Conservation (phyloP, 768 basidiomycete species). For the Brasilioporus rufonigricans region DNA sequence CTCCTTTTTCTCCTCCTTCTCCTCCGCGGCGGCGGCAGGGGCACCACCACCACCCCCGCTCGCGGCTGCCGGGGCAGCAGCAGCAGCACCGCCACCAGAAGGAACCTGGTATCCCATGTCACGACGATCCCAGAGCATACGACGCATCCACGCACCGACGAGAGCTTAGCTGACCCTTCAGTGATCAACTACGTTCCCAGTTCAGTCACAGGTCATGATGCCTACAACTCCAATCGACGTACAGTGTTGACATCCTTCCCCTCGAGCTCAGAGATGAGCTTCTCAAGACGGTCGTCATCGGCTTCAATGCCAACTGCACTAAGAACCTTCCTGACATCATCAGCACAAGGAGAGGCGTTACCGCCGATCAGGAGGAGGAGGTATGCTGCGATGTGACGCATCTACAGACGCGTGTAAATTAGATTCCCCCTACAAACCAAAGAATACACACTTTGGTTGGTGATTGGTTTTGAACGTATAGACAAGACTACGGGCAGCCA, state of each 20-base stretch:
- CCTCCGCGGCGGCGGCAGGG: constrained; percentile 54
- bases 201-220: background rate
- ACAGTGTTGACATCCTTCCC: constrained; percentile 88
- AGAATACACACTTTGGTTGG: constrained; percentile 43
- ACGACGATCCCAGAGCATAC: constrained; percentile 1
- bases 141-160: constrained; percentile 65
- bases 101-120: constrained; percentile 58
- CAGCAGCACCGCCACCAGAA: constrained; percentile 80
- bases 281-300: constrained; percentile 76
- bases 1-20: constrained; percentile 87
- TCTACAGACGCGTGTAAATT: constrained; percentile 40
- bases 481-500: constrained; percentile 69
- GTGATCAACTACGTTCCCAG: constrained; percentile 69
- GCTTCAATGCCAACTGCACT: constrained; percentile 82
- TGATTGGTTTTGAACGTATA: constrained; percentile 28
- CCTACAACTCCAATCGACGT: constrained; percentile 22
- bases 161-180: constrained; percentile 89
- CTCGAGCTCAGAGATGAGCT: constrained; percentile 84
- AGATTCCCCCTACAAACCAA: background rate
- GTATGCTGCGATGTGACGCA: constrained; percentile 95
- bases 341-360: constrained; percentile 81
- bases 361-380: constrained; percentile 95
- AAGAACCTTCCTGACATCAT: constrained; percentile 87
- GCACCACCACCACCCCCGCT: constrained; percentile 41
- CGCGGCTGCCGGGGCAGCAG: constrained; percentile 47